Conservation (phyloP, 1,139 yeast species). For the Suhomyces panamericanus region DNA sequence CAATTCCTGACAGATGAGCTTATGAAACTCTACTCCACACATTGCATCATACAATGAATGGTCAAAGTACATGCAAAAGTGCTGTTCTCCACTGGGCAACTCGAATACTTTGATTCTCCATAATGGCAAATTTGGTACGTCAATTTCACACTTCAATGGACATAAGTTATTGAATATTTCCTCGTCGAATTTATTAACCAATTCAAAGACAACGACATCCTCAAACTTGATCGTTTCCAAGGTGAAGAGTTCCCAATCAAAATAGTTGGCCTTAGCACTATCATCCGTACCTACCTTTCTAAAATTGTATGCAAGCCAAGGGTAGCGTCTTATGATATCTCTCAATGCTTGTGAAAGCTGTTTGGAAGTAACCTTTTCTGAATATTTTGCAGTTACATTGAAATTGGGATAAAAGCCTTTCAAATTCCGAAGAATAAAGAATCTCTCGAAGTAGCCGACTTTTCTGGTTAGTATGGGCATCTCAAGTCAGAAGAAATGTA, state of each 20-base stretch:
- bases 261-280: conserved; percentile 11
- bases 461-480: not conserved
- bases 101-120: conserved; percentile 29
- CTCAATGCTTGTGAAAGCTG: conserved; percentile 28
- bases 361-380: conserved; percentile 11
- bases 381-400: conserved; percentile 29
- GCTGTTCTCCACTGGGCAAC: conserved; percentile 6
- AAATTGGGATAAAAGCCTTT: conserved; percentile 29
- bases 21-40: conserved; percentile 15
- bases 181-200: conserved; percentile 18
- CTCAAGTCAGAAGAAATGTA: too few species aligned
- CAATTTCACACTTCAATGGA: conserved; percentile 17
- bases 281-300: conserved; percentile 14
- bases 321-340: conserved; percentile 21
- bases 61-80: conserved; percentile 12
- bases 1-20: conserved; percentile 11
- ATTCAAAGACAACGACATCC: conserved; percentile 25
- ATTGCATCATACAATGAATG: conserved; percentile 18
- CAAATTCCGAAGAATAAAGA: conserved; percentile 27
- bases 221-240: conserved; percentile 23
- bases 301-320: conserved; percentile 25
- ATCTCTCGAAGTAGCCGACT: conserved; percentile 13
- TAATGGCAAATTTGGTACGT: conserved; percentile 21
- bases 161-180: conserved; percentile 20
- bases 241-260: conserved; percentile 21